Evolutionary conservation across 179 eudicot species (phyloP), one percentile per base, ranked within the genome.

Genomic region (Nepenthes alata): DNA sequence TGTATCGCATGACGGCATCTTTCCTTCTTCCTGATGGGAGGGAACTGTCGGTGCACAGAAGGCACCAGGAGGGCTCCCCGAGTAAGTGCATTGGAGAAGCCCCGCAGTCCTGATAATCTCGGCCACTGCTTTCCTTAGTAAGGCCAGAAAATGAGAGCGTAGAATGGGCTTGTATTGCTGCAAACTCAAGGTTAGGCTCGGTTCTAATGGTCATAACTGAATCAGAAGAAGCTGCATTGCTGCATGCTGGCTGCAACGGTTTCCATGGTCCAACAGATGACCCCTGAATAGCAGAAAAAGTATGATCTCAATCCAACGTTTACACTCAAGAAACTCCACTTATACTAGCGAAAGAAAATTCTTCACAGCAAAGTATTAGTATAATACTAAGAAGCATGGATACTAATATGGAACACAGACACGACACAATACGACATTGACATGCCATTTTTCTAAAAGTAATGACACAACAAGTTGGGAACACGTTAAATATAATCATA

Each of bases 1-100:
- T 89, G 81, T 93, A 93, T 36, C 98, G 95, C 86, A 81, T 67
- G 45, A 93, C 95, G 45, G 98, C 98, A 76, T 81, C 77, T 56
- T 74, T 80, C 76, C 98, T 83, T 68, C 57, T 83, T 36, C 74
- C 70, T 51, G 93, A 71, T 45, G 79, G 74, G n/a, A 58, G 51
- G 0, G 80, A 71, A 75, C 70, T 77, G 61, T 84, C 96, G 35
- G 81, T 82, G 67, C 79, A 59, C 0, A 80, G 85, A 53, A 81
- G 73, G 57, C 75, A 75, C 96, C 95, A 83, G 15, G 94, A 86
- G 59, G 98, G 93, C 65, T 85, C 98, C 56, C 95, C 96, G 80
- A 67, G 81, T 64, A 80, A 70, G 70, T 78, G 79, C 84, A 81
- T 72, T 65, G 95, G 64, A 53, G 96, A 86, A 54, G 89, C 95